A percentile compares a stretch with the other conserved stretches of the same genome.
Conservation (phyloP, 495 filamentous ascomycete species). For the Baudoinia panamericana region DNA sequence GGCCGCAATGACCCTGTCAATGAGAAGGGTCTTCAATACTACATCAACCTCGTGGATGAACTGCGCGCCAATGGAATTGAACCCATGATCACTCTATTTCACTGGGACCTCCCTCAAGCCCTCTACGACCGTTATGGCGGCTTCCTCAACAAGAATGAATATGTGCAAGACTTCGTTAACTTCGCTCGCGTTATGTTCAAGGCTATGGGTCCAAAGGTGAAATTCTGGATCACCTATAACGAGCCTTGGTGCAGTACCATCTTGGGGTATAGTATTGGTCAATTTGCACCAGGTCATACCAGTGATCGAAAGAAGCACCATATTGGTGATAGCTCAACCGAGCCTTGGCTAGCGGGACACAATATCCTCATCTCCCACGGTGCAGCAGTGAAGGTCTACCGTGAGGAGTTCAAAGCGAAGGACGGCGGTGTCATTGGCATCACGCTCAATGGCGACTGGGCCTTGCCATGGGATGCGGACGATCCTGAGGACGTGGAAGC, state of each 20-base stretch:
- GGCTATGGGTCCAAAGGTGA: constrained; percentile 23
- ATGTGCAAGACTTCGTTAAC: constrained; percentile 20
- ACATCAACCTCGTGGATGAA: constrained; percentile 25
- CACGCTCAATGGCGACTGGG: constrained; percentile 32
- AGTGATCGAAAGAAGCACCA: constrained; percentile 21
- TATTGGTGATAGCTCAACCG: constrained; percentile 47
- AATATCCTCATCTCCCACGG: constrained; percentile 28
- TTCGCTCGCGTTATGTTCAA: constrained; percentile 24
- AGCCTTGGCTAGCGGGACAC: constrained; percentile 29
- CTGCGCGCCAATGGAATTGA: constrained; percentile 22
- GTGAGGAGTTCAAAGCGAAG: constrained; percentile 49
- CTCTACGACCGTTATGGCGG: constrained; percentile 27
- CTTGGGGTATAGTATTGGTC: constrained; percentile 19
- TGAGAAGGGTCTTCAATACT: constrained; percentile 24
- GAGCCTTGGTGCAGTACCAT: constrained; percentile 28
- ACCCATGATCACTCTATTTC: constrained; percentile 25
- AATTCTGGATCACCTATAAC: constrained; percentile 34
- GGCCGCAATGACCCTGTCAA: constrained; percentile 24
- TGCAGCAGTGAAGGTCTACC: constrained; percentile 52
- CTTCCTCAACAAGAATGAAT: constrained; percentile 21
- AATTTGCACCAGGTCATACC: constrained; percentile 26
- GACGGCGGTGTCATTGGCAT: constrained; percentile 28
- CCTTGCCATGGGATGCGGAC: constrained; percentile 26
- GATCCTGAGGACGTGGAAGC: constrained; percentile 44
- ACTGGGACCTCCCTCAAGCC: constrained; percentile 27